phyloP scores from a whole-genome alignment of 2,329 filamentous ascomycete species.

The Colletotrichum sansevieriae region DNA sequence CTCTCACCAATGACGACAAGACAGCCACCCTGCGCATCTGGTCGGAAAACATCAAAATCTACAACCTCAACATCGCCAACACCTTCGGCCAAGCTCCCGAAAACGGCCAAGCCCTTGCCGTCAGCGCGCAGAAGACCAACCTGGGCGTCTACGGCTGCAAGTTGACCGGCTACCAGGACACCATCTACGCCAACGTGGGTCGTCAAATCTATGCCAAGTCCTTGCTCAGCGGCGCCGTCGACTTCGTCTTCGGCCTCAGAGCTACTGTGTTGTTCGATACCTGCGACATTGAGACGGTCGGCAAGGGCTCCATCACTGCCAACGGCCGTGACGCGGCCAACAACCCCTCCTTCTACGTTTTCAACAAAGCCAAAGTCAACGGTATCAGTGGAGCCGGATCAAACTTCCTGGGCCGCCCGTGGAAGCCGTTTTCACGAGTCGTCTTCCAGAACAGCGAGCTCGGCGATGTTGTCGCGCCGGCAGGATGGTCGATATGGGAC shows the following conservation, averaged over 20 bases:
- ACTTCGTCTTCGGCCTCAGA: slow-evolving; percentile 71
- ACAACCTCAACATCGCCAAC: slow-evolving; percentile 54
- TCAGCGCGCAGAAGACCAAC: slow-evolving; percentile 62
- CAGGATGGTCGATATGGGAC: slow-evolving; percentile 65
- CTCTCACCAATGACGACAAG: slow-evolving; percentile 59
- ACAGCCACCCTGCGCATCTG: slow-evolving; percentile 59
- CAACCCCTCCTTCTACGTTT: slow-evolving; percentile 58
- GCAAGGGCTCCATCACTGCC: slow-evolving; percentile 61
- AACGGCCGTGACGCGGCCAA: slow-evolving; percentile 57
- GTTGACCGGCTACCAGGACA: slow-evolving; percentile 68
- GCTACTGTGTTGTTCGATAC: slow-evolving; percentile 67
- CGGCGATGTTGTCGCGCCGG: slow-evolving; percentile 61
- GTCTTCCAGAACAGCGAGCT: slow-evolving; percentile 63
- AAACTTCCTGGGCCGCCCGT: slow-evolving; percentile 66
- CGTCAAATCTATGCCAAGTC: slow-evolving; percentile 66
- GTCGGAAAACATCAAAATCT: slow-evolving; percentile 70
- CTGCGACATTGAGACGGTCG: slow-evolving; percentile 61
- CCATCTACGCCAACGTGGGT: slow-evolving; percentile 63
- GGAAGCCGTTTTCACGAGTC: slow-evolving; percentile 63
- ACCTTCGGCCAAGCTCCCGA: slow-evolving; percentile 61
- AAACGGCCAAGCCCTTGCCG: slow-evolving; percentile 65
- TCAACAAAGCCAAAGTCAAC: slow-evolving; percentile 61
- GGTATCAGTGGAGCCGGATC: slow-evolving; percentile 48
- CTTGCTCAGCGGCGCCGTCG: slow-evolving; percentile 68
- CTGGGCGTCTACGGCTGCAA: slow-evolving; percentile 62